phyloP scores from a whole-genome alignment of 805 yeast species.

The Yamadazyma endophytica region DNA sequence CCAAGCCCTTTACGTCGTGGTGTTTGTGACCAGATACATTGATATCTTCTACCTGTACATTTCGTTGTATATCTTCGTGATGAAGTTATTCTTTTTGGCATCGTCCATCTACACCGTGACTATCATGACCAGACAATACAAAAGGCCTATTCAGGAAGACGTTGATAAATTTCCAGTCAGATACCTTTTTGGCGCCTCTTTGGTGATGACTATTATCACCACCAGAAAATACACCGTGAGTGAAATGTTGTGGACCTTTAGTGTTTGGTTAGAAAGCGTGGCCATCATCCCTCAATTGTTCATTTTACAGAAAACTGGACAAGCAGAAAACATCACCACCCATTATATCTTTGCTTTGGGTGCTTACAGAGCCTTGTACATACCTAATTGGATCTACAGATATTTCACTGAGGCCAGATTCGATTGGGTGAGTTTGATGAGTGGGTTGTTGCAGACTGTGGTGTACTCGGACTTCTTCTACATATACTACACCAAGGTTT shows the following conservation, averaged over 20 bases:
- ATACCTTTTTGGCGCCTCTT: conserved; percentile 64
- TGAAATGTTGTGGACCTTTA: conserved; percentile 82
- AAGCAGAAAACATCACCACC: conserved; percentile 79
- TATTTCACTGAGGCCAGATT: conserved; percentile 58
- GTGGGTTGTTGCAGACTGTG: conserved; percentile 83
- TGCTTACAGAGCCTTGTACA: conserved; percentile 79
- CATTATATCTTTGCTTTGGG: conserved; percentile 96
- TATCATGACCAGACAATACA: conserved; percentile 60
- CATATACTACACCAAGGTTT: conserved; percentile 73
- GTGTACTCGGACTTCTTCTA: conserved; percentile 95
- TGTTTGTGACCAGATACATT: conserved; percentile 36
- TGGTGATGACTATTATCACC: conserved; percentile 53
- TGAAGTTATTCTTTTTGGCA: conserved; percentile 78
- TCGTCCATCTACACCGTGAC: conserved; percentile 74
- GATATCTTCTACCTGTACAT: conserved; percentile 47
- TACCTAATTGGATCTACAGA: conserved; percentile 95
- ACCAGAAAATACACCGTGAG: conserved; percentile 57
- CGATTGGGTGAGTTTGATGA: conserved; percentile 66
- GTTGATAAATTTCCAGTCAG: conserved; percentile 65
- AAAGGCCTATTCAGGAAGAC: conserved; percentile 60
- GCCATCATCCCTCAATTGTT: conserved; percentile 92
- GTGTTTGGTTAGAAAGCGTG: conserved; percentile 87
- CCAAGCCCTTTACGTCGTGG: conserved; percentile 63
- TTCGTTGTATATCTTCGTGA: conserved; percentile 69
- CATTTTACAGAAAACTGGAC: conserved; percentile 84